Evolutionary conservation across 192 early-diverging fungal genomes (phyloP).

Genomic region (Piromyces finnis): DNA sequence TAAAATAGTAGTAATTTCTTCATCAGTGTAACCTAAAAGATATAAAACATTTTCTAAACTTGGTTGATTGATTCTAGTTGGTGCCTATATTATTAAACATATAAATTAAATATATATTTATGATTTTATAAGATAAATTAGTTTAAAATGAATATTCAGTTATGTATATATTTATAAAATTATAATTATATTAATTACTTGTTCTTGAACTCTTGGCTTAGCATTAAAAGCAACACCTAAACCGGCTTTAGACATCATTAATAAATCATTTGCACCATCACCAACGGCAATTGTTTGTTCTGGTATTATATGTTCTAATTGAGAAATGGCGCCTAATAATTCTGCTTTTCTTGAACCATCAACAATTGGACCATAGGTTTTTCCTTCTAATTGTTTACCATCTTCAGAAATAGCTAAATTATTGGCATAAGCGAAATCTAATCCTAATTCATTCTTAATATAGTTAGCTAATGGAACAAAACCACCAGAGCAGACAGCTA

Average conservation of each 20-base stretch:
- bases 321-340: conserved; percentile 84
- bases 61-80: conserved; percentile 80
- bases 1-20: conserved; percentile 18
- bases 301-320: conserved; percentile 64
- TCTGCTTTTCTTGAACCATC: conserved; percentile 87
- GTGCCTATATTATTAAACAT: conserved; percentile 24
- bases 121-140: no score
- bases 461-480: conserved; percentile 85
- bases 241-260: conserved; percentile 85
- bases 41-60: conserved; percentile 78
- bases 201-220: conserved; percentile 88
- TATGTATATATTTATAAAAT: neutral
- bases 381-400: conserved; percentile 63
- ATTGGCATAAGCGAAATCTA: conserved; percentile 98
- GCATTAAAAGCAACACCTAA: conserved; percentile 96
- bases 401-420: conserved; percentile 61
- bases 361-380: conserved; percentile 73
- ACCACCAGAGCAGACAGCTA: conserved; percentile 82
- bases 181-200: conserved; percentile 13
- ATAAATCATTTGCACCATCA: conserved; percentile 94
- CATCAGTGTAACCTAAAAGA: conserved; percentile 70
- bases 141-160: neutral
- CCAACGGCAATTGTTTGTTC: conserved; percentile 97
- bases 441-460: conserved; percentile 71
- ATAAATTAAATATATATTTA: neutral